A percentile compares a stretch with the other conserved stretches of the same genome.
Conservation (phyloP, 2,329 filamentous ascomycete genomes). For the Leptosphaerulina australis region DNA sequence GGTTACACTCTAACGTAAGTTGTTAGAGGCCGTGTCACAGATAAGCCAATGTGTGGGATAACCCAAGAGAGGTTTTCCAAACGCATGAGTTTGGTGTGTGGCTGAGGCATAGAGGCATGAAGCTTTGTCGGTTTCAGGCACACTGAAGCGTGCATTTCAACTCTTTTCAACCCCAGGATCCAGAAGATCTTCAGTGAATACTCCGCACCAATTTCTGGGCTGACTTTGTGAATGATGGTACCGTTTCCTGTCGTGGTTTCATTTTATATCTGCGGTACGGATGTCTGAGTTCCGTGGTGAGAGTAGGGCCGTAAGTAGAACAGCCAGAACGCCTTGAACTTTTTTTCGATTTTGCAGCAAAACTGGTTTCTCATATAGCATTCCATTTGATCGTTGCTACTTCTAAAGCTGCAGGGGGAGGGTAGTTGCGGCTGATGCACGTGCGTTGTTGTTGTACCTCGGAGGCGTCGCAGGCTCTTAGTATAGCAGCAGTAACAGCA, state of each 20-base stretch:
- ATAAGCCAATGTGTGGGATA: slow-evolving; percentile 26
- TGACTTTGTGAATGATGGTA: slow-evolving; percentile 2
- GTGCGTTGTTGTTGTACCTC: slow-evolving; percentile 10
- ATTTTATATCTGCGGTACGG: slow-evolving; percentile 4
- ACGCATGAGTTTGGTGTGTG: slow-evolving; percentile 47
- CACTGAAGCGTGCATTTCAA: slow-evolving; percentile 8
- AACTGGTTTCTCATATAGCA: neutral
- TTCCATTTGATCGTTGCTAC: neutral
- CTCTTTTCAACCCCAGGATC: slow-evolving; percentile 2
- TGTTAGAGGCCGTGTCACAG: slow-evolving; percentile 47
- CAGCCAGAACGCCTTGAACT: neutral
- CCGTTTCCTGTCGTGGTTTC: slow-evolving; percentile 14
- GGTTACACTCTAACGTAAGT: slow-evolving; percentile 38
- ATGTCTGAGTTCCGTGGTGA: slow-evolving; percentile 6
- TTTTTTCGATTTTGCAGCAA: neutral
- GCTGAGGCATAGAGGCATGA: slow-evolving; percentile 40
- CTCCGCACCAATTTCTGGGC: neutral
- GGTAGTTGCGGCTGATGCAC: slow-evolving; percentile 2
- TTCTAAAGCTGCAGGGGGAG: neutral
- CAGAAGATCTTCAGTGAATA: neutral
- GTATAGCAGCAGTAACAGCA: neutral
- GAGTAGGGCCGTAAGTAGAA: slow-evolving; percentile 1
- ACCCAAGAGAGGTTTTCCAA: slow-evolving; percentile 35
- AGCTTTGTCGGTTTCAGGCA: slow-evolving; percentile 44
- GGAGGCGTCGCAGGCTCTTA: slow-evolving; percentile 1